A percentile compares a stretch with the other conserved stretches of the same genome.
Conservation (phyloP, 1,284 basidiomycete genomes). For the Cryptococcus depauperatus region DNA sequence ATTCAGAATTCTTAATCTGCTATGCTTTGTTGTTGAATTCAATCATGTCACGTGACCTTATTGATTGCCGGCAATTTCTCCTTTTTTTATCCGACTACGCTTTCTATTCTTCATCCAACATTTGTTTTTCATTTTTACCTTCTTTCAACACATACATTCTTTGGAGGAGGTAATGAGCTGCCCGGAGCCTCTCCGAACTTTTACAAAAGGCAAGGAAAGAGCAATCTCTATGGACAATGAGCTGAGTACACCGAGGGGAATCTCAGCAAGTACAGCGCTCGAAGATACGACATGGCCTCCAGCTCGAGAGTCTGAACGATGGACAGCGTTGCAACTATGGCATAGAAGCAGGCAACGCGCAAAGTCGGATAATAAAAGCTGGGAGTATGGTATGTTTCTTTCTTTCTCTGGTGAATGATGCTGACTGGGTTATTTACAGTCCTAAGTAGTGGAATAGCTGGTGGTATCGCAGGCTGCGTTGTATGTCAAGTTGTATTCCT, state of each 20-base stretch:
- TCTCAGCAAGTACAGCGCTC: slow-evolving; percentile 7
- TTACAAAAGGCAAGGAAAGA: slow-evolving; percentile 8
- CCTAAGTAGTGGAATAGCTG: slow-evolving; percentile 61
- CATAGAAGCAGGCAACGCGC: slow-evolving; percentile 49
- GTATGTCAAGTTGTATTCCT: slow-evolving; percentile 51
- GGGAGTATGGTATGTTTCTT: slow-evolving; percentile 53
- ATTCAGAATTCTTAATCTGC: no score
- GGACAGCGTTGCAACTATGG: slow-evolving; percentile 28
- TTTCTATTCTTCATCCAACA: background rate
- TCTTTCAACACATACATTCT: background rate
- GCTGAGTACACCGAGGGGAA: background rate
- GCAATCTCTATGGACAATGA: background rate
- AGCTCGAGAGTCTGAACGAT: slow-evolving; percentile 19
- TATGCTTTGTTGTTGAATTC: background rate
- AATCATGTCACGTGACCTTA: background rate
- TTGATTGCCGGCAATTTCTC: slow-evolving; percentile 5
- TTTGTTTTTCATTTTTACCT: background rate
- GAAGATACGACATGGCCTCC: slow-evolving; percentile 12
- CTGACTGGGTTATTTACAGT: slow-evolving; percentile 26
- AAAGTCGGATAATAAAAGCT: slow-evolving; percentile 57
- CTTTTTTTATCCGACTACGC: slow-evolving; percentile 5
- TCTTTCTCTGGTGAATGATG: background rate
- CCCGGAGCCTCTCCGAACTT: background rate
- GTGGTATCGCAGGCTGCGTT: slow-evolving; percentile 86
- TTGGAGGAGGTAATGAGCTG: background rate